Evolutionary conservation across 2,329 filamentous ascomycete genomes (phyloP).

Genomic region (Onygenales sp.): DNA sequence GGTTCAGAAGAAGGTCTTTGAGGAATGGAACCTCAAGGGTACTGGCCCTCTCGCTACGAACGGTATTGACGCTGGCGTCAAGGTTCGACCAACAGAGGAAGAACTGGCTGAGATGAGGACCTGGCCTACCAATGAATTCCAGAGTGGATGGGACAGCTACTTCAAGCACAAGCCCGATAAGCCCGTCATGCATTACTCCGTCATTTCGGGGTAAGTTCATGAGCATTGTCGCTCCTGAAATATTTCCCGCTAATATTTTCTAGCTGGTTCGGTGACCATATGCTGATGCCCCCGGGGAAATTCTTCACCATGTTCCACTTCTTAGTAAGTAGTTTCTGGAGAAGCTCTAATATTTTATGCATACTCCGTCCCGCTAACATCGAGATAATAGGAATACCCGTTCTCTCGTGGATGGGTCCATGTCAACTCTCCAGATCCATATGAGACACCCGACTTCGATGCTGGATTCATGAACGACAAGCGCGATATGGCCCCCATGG

Average conservation of each 20-base stretch:
- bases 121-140: constrained; percentile 68
- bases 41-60: constrained; percentile 70
- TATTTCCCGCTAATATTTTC: constrained; percentile 6
- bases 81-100: constrained; percentile 60
- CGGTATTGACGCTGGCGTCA: constrained; percentile 71
- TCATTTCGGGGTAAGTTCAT: constrained; percentile 51
- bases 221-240: background rate
- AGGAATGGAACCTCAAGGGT: constrained; percentile 71
- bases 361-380: too few species aligned
- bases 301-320: constrained; percentile 83
- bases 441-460: constrained; percentile 68
- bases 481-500: constrained; percentile 74
- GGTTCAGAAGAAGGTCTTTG: constrained; percentile 62
- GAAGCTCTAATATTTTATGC: background rate
- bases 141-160: constrained; percentile 67
- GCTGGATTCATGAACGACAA: constrained; percentile 80
- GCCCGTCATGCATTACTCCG: constrained; percentile 76
- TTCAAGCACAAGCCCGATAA: constrained; percentile 80
- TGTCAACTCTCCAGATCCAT: constrained; percentile 62
- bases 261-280: constrained; percentile 39
- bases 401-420: constrained; percentile 65
- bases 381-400: constrained; percentile 48
- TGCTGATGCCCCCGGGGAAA: constrained; percentile 61
- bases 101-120: constrained; percentile 60
- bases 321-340: constrained; percentile 33